Evolutionary conservation across 2,329 filamentous ascomycete species (phyloP).

Genomic region (Tolypocladium guangdongense): DNA sequence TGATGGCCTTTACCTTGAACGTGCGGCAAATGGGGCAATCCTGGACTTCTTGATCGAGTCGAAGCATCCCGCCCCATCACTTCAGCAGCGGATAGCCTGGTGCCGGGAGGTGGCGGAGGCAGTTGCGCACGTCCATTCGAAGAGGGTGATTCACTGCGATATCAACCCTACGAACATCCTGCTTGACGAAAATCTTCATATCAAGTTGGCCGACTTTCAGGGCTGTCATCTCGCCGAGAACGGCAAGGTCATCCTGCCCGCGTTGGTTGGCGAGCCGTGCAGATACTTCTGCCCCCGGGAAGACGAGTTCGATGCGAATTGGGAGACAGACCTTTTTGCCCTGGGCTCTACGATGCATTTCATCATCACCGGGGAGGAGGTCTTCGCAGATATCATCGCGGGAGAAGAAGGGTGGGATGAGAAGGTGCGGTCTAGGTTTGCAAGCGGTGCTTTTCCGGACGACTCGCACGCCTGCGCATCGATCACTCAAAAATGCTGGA

Average conservation of each 20-base stretch:
- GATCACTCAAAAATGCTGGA: constrained; percentile 3
- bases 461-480: constrained; percentile 1
- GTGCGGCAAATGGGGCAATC: constrained; percentile 8
- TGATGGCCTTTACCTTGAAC: constrained; percentile 8
- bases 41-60: constrained; percentile 1
- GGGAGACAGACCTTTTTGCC: constrained; percentile 11
- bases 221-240: constrained; percentile 5
- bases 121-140: constrained; percentile 2
- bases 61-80: not conserved
- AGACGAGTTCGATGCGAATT: constrained; percentile 2
- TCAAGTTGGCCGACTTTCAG: constrained; percentile 9
- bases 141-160: constrained; percentile 7
- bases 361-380: constrained; percentile 7
- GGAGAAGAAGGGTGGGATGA: constrained; percentile 8
- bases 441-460: constrained; percentile 4
- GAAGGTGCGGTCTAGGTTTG: constrained; percentile 6
- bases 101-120: constrained; percentile 2
- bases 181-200: constrained; percentile 6
- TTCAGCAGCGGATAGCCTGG: constrained; percentile 2
- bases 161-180: constrained; percentile 7
- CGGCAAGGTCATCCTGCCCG: constrained; percentile 5
- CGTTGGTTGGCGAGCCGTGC: constrained; percentile 3
- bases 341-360: constrained; percentile 11
- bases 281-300: constrained; percentile 7
- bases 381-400: constrained; percentile 9